Conservation (phyloP, 1,139 yeast genomes). For the Eremothecium cymbalariae region DNA sequence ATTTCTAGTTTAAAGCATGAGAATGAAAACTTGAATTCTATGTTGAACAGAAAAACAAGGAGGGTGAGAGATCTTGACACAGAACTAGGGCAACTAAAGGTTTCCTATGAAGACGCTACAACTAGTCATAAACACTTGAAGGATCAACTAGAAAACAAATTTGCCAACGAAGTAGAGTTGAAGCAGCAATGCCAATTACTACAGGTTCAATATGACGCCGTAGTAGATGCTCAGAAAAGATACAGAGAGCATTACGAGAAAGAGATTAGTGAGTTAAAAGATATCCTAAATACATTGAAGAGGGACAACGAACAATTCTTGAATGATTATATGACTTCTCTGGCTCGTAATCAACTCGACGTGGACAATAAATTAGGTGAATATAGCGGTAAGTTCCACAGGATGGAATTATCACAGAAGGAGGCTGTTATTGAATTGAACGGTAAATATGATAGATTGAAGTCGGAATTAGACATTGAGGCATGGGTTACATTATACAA, state of each 20-base stretch:
- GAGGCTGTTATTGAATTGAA: slow-evolving; percentile 9
- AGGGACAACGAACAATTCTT: slow-evolving; percentile 9
- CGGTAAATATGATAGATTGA: slow-evolving; percentile 11
- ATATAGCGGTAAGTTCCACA: slow-evolving; percentile 4
- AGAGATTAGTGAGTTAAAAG: slow-evolving; percentile 32
- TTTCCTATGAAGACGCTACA: slow-evolving; percentile 40
- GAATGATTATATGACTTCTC: not conserved
- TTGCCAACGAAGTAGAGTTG: slow-evolving; percentile 40
- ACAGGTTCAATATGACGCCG: slow-evolving; percentile 54
- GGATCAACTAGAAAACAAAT: slow-evolving; percentile 42
- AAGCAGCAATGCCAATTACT: slow-evolving; percentile 50
- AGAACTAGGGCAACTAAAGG: slow-evolving; percentile 41
- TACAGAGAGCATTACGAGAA: slow-evolving; percentile 46
- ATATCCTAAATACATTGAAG: slow-evolving; percentile 36
- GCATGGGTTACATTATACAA: slow-evolving; percentile 18
- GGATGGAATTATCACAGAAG: slow-evolving; percentile 6
- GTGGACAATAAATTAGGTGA: slow-evolving; percentile 4
- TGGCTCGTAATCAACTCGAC: not conserved
- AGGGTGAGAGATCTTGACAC: slow-evolving; percentile 54
- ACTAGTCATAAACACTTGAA: slow-evolving; percentile 44
- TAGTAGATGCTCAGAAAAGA: slow-evolving; percentile 48
- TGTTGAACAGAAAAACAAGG: slow-evolving; percentile 57
- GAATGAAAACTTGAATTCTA: slow-evolving; percentile 56
- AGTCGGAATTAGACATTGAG: slow-evolving; percentile 13
- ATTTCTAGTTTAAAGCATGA: slow-evolving; percentile 64